Conservation (phyloP, 495 filamentous ascomycete species). For the Aspergillus sclerotiicarbonarius region DNA sequence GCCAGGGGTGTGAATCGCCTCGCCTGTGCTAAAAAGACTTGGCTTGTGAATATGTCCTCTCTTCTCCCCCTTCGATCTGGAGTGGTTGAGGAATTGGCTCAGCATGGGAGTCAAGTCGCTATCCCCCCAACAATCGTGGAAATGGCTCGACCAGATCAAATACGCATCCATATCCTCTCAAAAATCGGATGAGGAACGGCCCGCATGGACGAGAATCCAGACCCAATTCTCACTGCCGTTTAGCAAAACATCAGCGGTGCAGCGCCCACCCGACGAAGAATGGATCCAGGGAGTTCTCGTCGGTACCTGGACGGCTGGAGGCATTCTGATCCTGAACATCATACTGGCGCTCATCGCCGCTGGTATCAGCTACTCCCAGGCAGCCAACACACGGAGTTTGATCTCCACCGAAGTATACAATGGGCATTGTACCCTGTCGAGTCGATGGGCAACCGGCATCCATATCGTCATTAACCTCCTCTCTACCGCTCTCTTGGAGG, state of each 20-base stretch:
- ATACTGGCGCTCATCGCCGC: slow-evolving; percentile 3
- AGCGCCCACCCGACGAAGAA: background rate
- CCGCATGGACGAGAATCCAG: background rate
- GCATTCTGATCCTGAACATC: background rate
- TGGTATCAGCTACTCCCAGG: background rate
- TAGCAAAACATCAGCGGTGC: background rate
- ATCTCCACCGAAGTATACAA: background rate
- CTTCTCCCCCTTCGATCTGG: background rate
- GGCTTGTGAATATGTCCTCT: too few relatives aligned
- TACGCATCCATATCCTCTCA: background rate
- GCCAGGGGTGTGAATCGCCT: background rate
- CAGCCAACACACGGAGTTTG: background rate
- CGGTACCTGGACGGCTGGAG: background rate
- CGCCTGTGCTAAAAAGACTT: background rate
- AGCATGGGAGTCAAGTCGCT: background rate
- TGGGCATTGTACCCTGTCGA: background rate
- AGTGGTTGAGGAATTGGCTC: background rate
- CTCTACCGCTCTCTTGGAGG: slow-evolving; percentile 29
- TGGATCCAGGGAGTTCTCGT: background rate
- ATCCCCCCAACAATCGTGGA: background rate
- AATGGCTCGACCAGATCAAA: background rate
- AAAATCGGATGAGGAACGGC: background rate
- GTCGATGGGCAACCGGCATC: slow-evolving; percentile 5
- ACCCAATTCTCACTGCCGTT: background rate
- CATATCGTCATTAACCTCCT: slow-evolving; percentile 32